Base-by-base conservation (phyloP, 139 green algal species). In the Gonium pectorale region DNA sequence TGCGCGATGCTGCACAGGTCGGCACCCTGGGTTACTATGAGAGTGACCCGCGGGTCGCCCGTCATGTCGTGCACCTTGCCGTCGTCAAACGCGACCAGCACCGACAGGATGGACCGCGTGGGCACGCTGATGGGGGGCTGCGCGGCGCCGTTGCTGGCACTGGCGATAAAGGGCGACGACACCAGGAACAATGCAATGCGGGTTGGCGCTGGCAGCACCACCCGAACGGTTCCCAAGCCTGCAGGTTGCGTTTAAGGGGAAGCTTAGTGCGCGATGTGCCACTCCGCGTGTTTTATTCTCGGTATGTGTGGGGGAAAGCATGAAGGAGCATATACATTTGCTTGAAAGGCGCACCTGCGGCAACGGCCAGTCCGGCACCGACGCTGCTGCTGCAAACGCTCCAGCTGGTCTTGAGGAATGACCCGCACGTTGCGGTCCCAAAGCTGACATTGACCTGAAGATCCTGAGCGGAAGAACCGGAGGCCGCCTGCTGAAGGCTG, bases 11-110 rank as follows among this genome's bases (percentile, higher is more conserved):
- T 44, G 71, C 89, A 92, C 27, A 89, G 35, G 19, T 81, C 70
- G 0, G 66, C n/a, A 43, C 89, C 89, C 22, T 86, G 31, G 19
- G 41, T 63, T 0, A 92, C 64, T 8, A 33, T 26, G 24, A 89
- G 79, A 3, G 17, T 43, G 1, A 83, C 74, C 43, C 85, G 67
- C 0, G 43, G 8, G 31, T 90, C 86, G 11, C 38, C 33, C 7
- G 77, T 89, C 75, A 92, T 89, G 78, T 92, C 86, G 9, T 72
- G 80, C 40, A 86, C 46, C 29, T 13, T 54, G 56, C 79, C 83
- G 37, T 92, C 89, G 33, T 44, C 62, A 33, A 92, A 92, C 8
- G 33, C 44, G 3, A 92, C 78, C 43, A 85, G 22, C 49, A 90
- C 52, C 0, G 7, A 22, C 44, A 92, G 35, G 5, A 3, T 22